Evolutionary conservation across 371 early-diverging fungal genomes (phyloP).

Genomic region (Mucor saturninus): DNA sequence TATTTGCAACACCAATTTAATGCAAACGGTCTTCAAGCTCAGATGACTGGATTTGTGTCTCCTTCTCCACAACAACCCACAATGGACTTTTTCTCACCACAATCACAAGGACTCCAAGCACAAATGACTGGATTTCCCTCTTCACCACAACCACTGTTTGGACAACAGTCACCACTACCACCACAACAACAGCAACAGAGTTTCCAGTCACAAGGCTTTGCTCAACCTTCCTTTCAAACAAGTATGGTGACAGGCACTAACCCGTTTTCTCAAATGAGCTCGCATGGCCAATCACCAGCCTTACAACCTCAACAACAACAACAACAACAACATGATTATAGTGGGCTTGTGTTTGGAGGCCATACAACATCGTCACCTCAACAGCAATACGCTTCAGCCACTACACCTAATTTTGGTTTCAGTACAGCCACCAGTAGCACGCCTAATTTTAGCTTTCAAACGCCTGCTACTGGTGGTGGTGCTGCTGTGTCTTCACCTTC

Average conservation of each 20-base stretch:
- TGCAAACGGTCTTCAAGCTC: slow-evolving; percentile 31
- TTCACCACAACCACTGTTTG: not conserved
- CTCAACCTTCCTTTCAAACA: slow-evolving; percentile 19
- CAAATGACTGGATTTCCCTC: slow-evolving; percentile 27
- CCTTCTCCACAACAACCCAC: slow-evolving; percentile 39
- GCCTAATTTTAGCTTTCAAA: slow-evolving; percentile 11
- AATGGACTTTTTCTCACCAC: slow-evolving; percentile 20
- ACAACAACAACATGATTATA: slow-evolving; percentile 22
- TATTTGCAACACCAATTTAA: slow-evolving; percentile 25
- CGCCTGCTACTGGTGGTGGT: not conserved
- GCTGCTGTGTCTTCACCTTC: slow-evolving; percentile 1
- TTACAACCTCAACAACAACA: slow-evolving; percentile 12
- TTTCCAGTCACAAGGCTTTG: slow-evolving; percentile 30
- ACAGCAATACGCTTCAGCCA: slow-evolving; percentile 12
- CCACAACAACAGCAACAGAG: slow-evolving; percentile 11
- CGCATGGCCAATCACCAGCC: not conserved
- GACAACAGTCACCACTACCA: slow-evolving; percentile 5
- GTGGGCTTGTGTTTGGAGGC: slow-evolving; percentile 23
- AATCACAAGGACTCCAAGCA: slow-evolving; percentile 33
- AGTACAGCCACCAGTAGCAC: slow-evolving; percentile 2
- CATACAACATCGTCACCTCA: slow-evolving; percentile 11
- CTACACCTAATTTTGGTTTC: slow-evolving; percentile 11
- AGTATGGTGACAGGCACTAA: slow-evolving; percentile 31
- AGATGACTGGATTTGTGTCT: slow-evolving; percentile 44
- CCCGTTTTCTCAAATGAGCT: slow-evolving; percentile 26